A percentile compares a stretch with the other conserved stretches of the same genome.
These are phyloP conservation scores for Diaporthe australafricana DNA, from an alignment of 2,329 filamentous ascomycete species.

Conservation along the genomic window DNA sequence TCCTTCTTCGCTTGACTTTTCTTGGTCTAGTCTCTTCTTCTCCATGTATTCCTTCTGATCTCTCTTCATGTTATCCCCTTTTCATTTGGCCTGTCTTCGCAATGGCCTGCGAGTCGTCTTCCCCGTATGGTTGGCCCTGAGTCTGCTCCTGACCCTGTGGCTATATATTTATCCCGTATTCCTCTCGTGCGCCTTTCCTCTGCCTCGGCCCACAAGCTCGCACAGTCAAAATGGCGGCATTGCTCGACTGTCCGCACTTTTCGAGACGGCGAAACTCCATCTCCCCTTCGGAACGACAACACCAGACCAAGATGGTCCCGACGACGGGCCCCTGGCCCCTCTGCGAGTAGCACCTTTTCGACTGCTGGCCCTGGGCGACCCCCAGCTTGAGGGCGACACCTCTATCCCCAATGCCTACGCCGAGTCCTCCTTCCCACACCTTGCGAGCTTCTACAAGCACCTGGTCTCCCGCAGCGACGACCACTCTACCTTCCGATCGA, in stretches of 20 bases:
- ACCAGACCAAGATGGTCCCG: slow-evolving; percentile 37
- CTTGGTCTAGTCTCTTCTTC: not conserved
- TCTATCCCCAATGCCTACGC: slow-evolving; percentile 75
- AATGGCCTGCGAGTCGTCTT: slow-evolving; percentile 67
- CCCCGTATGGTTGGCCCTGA: slow-evolving; percentile 74
- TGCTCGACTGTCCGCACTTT: slow-evolving; percentile 46
- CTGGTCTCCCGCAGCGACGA: slow-evolving; percentile 45
- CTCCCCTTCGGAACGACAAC: slow-evolving; percentile 47
- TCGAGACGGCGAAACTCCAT: slow-evolving; percentile 56
- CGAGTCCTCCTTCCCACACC: slow-evolving; percentile 63
- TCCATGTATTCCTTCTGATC: slow-evolving; percentile 57
- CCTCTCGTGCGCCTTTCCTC: slow-evolving; percentile 83
- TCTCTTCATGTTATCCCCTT: slow-evolving; percentile 49
- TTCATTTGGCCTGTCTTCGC: slow-evolving; percentile 66
- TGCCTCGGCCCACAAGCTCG: slow-evolving; percentile 49
- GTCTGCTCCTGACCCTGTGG: slow-evolving; percentile 74
- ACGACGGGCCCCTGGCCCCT: slow-evolving; percentile 40
- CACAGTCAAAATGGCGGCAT: not conserved
- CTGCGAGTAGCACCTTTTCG: slow-evolving; percentile 77
- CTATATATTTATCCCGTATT: slow-evolving; percentile 91
- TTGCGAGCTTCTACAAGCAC: slow-evolving; percentile 59
- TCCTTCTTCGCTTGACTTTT: not conserved
- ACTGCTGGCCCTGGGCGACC: slow-evolving; percentile 88
- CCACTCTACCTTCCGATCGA: slow-evolving; percentile 57
- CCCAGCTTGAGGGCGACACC: slow-evolving; percentile 92